Conservation (phyloP, 352 stramenopile species). For the Pythium rhizo-oryzae region DNA sequence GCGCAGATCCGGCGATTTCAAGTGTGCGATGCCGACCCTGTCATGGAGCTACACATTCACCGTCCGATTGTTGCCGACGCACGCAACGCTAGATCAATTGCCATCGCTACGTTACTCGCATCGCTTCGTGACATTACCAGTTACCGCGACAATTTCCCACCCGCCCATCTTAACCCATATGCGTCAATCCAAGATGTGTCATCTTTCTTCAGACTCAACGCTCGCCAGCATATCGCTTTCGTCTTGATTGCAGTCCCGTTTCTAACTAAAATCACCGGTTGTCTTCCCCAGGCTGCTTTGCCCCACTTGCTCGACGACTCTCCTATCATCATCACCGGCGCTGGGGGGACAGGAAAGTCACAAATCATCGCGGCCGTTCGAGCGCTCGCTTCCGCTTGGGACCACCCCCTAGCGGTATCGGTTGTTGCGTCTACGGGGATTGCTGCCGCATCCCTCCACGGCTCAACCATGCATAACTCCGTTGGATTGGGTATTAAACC, state of each 20-base stretch:
- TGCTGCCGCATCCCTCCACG: not conserved
- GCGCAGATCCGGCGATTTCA: not conserved
- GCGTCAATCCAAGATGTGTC: constrained; percentile 13
- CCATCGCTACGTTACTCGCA: no score
- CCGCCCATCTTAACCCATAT: not conserved
- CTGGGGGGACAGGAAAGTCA: constrained; percentile 30
- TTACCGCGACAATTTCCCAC: no score
- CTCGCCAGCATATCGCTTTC: constrained; percentile 12
- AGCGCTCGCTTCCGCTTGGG: not conserved
- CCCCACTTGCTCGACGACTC: constrained; percentile 2
- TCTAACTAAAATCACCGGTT: no score
- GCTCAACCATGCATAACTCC: constrained; percentile 30
- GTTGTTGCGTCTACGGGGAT: constrained; percentile 15
- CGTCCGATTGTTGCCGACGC: not conserved
- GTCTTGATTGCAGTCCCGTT: constrained; percentile 11
- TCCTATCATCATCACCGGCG: constrained; percentile 28
- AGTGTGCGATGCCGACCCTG: not conserved
- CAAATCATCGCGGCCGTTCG: constrained; percentile 23
- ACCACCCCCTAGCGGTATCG: not conserved
- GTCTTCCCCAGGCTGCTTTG: no score
- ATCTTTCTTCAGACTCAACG: not conserved
- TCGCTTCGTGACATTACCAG: no score
- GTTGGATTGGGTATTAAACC: constrained; percentile 20
- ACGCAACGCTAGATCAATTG: no score
- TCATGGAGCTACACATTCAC: no score